Evolutionary conservation across 768 basidiomycete species (phyloP), one percentile per base, ranked within the genome.

Genomic region (Auricularia cornea): DNA sequence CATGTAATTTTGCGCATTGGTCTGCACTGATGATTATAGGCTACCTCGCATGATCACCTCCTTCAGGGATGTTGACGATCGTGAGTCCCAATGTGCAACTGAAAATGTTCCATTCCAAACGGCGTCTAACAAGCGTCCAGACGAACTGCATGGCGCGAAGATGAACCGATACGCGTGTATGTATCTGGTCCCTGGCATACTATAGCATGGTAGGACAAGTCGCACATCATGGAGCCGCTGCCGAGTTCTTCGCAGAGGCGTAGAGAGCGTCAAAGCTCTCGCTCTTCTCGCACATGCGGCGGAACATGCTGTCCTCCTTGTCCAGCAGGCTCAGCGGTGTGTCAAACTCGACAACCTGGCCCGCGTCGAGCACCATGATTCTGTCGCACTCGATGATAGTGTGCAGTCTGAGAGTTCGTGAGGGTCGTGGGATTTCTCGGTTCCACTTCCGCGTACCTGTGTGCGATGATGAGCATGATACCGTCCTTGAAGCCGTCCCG

Each of bases 361-460:
- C 87, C 18, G 62, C 73, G 76, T 94, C 90, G 20, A 94, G 76
- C 6, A 94, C 86, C 64, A 94, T 81, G 64, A 94, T 74, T 32
- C 87, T 78, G 73, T 89, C 87, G 68, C 94, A 87, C 73, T 94
- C 89, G 64, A 91, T 89, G 62, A 92, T 84, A 1, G 90, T 91
- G 60, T 83, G 80, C 63, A 92, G 73, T 48, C 90, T 92, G 89
- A 0, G 89, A 88, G 59, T 91, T 85, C 82, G 62, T 64, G 68
- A 60, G 70, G 26, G 78, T 59, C 65, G 77, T 78, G 3, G 64
- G 51, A 70, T n/a, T n/a, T n/a, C 38, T 20, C 44, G 44, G 20
- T 18, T 14, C 44, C 16, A 48, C 10, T 6, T 23, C 6, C 70
- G 52, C 12, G 41, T 30, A 65, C 12, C 18, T 16, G 4, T 30